Conservation (phyloP, 1,139 yeast species). For the Pichia sp. region DNA sequence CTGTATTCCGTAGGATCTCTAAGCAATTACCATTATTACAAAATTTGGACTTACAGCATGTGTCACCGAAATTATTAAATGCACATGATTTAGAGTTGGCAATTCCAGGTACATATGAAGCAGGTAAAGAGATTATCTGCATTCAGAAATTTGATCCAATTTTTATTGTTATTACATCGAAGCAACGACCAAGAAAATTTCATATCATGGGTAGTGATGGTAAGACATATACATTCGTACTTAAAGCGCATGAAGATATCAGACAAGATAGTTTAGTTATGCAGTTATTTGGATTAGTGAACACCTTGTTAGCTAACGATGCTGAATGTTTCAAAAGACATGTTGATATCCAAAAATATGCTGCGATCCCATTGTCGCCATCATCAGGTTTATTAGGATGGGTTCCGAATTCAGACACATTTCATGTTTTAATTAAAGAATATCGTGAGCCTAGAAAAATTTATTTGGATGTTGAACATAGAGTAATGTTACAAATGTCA, state of each 20-base stretch:
- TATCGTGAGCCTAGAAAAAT: conserved; percentile 90
- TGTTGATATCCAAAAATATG: conserved; percentile 82
- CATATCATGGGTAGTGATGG: conserved; percentile 87
- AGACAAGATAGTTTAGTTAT: conserved; percentile 96
- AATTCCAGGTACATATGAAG: conserved; percentile 87
- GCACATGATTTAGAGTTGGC: conserved; percentile 82
- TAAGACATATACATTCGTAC: conserved; percentile 67
- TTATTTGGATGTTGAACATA: conserved; percentile 83
- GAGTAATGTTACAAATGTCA: conserved; percentile 97
- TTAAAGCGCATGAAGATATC: conserved; percentile 97
- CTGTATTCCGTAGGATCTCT: conserved; percentile 85
- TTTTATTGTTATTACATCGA: conserved; percentile 85
- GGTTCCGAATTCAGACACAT: conserved; percentile 96
- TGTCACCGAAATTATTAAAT: conserved; percentile 80
- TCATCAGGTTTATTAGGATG: conserved; percentile 95
- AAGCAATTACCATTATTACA: conserved; percentile 85
- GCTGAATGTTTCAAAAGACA: conserved; percentile 96
- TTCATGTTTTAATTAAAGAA: conserved; percentile 88
- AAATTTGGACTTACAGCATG: conserved; percentile 84
- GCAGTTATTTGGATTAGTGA: conserved; percentile 95
- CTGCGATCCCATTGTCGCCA: conserved; percentile 94
- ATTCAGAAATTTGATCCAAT: conserved; percentile 77
- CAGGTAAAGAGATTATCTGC: conserved; percentile 73
- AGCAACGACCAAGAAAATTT: conserved; percentile 89
- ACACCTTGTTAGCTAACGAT: conserved; percentile 81